A percentile compares a stretch with the other conserved stretches of the same genome.
Conservation (phyloP, 2,329 filamentous ascomycete species). For the Botryosphaeria dothidea region DNA sequence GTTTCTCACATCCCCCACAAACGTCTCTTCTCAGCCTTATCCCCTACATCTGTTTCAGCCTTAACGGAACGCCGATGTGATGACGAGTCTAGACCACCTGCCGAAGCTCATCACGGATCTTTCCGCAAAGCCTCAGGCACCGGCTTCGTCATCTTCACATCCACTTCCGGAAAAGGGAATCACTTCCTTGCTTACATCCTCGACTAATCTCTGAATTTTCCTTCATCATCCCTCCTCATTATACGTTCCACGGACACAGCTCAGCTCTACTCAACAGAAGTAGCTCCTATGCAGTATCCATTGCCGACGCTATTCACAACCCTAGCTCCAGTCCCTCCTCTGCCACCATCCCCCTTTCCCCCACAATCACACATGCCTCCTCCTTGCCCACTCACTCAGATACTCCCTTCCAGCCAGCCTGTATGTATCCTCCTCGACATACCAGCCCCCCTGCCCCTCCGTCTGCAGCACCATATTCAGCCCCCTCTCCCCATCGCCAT, state of each 20-base stretch:
- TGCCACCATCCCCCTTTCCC: not conserved
- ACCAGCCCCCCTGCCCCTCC: constrained; percentile 25
- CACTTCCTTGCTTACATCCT: too few relatives aligned
- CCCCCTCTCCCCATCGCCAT: not conserved
- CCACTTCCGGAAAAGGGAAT: not conserved
- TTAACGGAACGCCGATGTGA: not conserved
- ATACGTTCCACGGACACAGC: too few relatives aligned
- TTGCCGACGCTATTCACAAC: too few relatives aligned
- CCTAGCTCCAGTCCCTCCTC: too few relatives aligned
- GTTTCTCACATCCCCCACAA: not conserved
- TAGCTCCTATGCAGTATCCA: too few relatives aligned
- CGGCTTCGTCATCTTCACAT: not conserved
- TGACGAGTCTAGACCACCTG: not conserved
- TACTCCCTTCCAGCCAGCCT: constrained; percentile 24
- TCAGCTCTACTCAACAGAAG: too few relatives aligned
- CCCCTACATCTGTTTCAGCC: not conserved
- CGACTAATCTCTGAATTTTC: too few relatives aligned
- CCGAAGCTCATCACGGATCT: not conserved
- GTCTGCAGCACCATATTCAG: constrained; percentile 17
- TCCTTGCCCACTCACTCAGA: constrained; percentile 37
- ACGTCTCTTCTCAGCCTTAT: not conserved
- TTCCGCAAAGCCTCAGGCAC: not conserved
- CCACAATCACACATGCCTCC: constrained; percentile 35
- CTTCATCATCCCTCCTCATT: too few relatives aligned
- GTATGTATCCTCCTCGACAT: constrained; percentile 31